phyloP scores from a whole-genome alignment of 768 basidiomycete genomes.

The Xerocomus brunneocitrinus region DNA sequence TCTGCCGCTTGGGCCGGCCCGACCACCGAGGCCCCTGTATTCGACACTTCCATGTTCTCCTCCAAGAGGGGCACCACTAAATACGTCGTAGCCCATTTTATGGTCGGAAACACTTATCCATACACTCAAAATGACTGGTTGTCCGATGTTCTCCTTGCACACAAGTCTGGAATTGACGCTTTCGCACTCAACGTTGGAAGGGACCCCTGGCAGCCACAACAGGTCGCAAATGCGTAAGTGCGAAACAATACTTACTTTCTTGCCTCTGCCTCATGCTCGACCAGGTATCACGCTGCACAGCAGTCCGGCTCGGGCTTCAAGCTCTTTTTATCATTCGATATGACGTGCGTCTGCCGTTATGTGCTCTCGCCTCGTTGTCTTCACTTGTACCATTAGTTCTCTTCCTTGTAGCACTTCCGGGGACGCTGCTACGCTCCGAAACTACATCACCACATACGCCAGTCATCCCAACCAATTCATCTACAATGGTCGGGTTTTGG shows the following conservation, averaged over 20 bases:
- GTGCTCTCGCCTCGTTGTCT: background rate
- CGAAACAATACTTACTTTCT: background rate
- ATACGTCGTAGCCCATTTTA: conserved; percentile 55
- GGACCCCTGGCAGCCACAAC: conserved; percentile 58
- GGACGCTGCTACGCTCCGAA: conserved; percentile 49
- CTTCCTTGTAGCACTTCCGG: conserved; percentile 46
- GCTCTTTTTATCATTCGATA: conserved; percentile 75
- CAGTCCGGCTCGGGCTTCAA: conserved; percentile 56
- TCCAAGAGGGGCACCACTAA: conserved; percentile 26
- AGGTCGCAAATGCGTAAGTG: conserved; percentile 60
- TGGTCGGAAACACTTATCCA: conserved; percentile 63
- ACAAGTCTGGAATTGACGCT: conserved; percentile 56
- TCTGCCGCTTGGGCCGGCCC: conserved; percentile 13
- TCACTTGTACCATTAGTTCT: conserved; percentile 34
- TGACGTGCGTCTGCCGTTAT: conserved; percentile 47
- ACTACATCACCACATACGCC: conserved; percentile 50
- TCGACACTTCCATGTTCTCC: background rate
- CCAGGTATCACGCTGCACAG: conserved; percentile 52
- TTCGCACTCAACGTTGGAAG: conserved; percentile 69
- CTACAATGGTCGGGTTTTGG: conserved; percentile 45
- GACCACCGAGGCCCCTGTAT: conserved; percentile 3
- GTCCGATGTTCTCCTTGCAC: conserved; percentile 53
- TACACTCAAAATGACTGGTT: conserved; percentile 44
- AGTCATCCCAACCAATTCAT: conserved; percentile 57
- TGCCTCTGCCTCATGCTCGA: conserved; percentile 15